Evolutionary conservation across 495 filamentous ascomycete species (phyloP).

Genomic region (Penicillium odoratum): DNA sequence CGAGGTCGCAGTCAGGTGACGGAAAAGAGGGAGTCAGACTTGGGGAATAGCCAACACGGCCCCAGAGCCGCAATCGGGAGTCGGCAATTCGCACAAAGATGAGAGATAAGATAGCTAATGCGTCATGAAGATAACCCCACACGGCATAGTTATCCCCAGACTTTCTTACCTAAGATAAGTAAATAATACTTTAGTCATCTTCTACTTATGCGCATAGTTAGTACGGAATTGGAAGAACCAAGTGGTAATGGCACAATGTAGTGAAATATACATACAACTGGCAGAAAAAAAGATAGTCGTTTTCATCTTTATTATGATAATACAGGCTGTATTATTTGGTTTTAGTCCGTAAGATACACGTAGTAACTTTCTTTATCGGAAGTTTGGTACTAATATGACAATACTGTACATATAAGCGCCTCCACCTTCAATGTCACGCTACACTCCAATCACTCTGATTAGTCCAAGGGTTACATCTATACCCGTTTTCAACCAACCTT

Average conservation of each 20-base stretch:
- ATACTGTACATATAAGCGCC: not conserved
- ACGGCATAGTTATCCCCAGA: too few species aligned
- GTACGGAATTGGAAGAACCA: not conserved
- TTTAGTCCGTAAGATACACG: not conserved
- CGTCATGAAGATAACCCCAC: not conserved
- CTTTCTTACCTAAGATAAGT: not conserved
- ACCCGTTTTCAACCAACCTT: constrained; percentile 1
- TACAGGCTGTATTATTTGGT: not conserved
- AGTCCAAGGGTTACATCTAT: constrained; percentile 5
- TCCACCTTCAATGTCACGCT: constrained; percentile 1
- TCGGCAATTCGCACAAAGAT: constrained; percentile 1
- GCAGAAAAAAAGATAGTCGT: not conserved
- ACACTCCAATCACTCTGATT: not conserved
- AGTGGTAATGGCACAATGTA: not conserved
- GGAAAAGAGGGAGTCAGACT: constrained; percentile 6
- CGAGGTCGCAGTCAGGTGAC: constrained; percentile 34
- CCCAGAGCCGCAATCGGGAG: constrained; percentile 30
- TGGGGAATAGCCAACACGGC: constrained; percentile 10
- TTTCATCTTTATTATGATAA: not conserved
- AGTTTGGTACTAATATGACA: not conserved
- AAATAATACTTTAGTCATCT: not conserved
- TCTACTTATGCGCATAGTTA: too few species aligned
- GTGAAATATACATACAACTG: not conserved
- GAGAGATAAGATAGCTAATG: constrained; percentile 4
- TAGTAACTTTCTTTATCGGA: not conserved